Base-by-base conservation (phyloP, 2,329 filamentous ascomycete species). In the Exophiala sp. region DNA sequence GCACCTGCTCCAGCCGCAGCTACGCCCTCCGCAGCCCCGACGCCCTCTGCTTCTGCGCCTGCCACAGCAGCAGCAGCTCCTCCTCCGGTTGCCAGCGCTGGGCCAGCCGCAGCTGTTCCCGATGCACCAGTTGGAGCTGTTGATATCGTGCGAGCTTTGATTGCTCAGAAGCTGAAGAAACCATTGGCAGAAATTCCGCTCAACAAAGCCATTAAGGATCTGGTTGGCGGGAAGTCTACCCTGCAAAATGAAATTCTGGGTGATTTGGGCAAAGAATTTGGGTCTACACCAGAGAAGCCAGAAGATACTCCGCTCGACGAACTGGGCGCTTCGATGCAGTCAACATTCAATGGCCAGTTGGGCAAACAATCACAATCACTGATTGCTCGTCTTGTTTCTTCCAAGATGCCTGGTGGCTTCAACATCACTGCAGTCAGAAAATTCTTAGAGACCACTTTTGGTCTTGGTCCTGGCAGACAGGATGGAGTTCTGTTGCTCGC, bases 391-490 rank as follows among this genome's bases (percentile, higher is more conserved):
- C 76, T 98, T 67, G 93, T 98, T 37, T 97, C 93, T 1, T 96
- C 93, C 23, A 98, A 98, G 74, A 98, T 98, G 93, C 93, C 93
- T 41, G 93, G 91, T 74, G 93, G 93, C 56, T 98, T 98, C 81
- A 98, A 97, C 69, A 97, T 97, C 68, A 97, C 91, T 64, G 79
- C 88, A 10, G 88, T 94, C 40, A 82, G 93, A 64, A 98, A 98
- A 73, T 94, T 98, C 66, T 74, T 98, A 38, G 91, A 96, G 73
- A 88, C 86, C 13, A 81, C 88, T 69, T 98, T 91, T 89, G 93
- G 93, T 48, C 75, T 98, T 50, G 88, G 78, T 2, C 66, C 84
- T 19, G 93, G 93, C 22, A 80, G 93, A 64, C 93, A 98, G 67
- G 93, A 98, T 66, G 89, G 90, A 62, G 87, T 87, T 42, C 75